A percentile compares a stretch with the other conserved stretches of the same genome.
phyloP scores from a whole-genome alignment of 2,329 filamentous ascomycete genomes.

The Amylocarpus encephaloides region DNA sequence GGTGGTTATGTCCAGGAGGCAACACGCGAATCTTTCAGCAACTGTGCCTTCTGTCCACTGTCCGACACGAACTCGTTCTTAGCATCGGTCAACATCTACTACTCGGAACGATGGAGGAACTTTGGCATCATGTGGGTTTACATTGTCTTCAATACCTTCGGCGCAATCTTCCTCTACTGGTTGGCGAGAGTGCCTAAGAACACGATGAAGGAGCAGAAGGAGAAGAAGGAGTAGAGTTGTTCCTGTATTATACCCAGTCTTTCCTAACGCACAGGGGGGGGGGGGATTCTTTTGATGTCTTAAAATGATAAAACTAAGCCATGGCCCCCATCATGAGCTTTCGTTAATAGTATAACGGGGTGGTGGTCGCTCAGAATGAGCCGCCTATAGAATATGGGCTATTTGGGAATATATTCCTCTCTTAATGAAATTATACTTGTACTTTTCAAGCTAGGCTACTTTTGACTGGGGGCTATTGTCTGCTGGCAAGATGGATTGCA shows the following conservation, averaged over 20 bases:
- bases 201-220: constrained; percentile 10
- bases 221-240: constrained; percentile 11
- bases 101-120: constrained; percentile 59
- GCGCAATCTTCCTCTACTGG: constrained; percentile 49
- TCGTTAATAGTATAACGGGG: too few species aligned
- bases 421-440: too few species aligned
- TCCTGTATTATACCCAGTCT: background rate
- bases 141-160: constrained; percentile 47
- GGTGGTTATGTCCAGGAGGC: constrained; percentile 33
- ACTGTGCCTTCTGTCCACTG: constrained; percentile 51
- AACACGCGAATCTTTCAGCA: constrained; percentile 33
- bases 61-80: constrained; percentile 45
- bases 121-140: constrained; percentile 48
- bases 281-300: too few species aligned
- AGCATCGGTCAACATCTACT: constrained; percentile 43
- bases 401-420: too few species aligned
- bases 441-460: too few species aligned
- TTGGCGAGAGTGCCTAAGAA: constrained; percentile 40
- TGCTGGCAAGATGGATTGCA: too few species aligned
- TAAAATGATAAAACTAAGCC: too few species aligned
- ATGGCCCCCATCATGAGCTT: too few species aligned
- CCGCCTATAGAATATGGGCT: too few species aligned
- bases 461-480: too few species aligned
- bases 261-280: too few species aligned
- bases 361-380: too few species aligned